Percentiles rank a stretch among this genome's conserved stretches.
Conservation (phyloP, 1,284 basidiomycete genomes). For the Naganishia cerealis region DNA sequence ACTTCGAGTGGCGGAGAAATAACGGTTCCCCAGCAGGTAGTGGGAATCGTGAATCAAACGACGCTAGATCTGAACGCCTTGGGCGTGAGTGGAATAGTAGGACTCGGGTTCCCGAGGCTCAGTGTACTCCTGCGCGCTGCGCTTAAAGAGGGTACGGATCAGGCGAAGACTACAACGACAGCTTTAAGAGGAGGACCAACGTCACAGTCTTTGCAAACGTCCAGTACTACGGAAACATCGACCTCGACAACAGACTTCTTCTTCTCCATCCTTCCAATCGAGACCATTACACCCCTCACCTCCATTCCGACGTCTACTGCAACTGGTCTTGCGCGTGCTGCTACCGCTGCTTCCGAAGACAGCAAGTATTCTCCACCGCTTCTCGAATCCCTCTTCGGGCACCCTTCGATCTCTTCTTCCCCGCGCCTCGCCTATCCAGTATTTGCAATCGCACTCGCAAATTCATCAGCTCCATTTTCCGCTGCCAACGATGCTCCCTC, state of each 20-base stretch:
- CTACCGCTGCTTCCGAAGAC: constrained; percentile 10
- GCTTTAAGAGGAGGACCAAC: not conserved
- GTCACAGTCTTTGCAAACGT: not conserved
- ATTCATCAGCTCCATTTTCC: constrained; percentile 36
- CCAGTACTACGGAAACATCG: not conserved
- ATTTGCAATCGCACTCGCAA: constrained; percentile 43
- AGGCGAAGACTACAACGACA: not conserved
- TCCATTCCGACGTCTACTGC: constrained; percentile 29
- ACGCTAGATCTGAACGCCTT: constrained; percentile 50
- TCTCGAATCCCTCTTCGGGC: constrained; percentile 42
- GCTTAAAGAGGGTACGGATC: constrained; percentile 3
- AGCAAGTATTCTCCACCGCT: constrained; percentile 43
- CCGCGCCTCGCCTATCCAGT: constrained; percentile 43
- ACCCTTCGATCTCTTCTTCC: constrained; percentile 13
- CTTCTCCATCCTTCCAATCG: constrained; percentile 29
- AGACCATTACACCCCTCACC: constrained; percentile 26
- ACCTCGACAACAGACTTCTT: constrained; percentile 20
- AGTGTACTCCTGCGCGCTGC: constrained; percentile 21
- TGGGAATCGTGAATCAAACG: constrained; percentile 49
- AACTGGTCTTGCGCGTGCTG: constrained; percentile 14
- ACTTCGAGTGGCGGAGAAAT: constrained; percentile 29
- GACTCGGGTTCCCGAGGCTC: constrained; percentile 53
- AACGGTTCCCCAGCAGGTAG: constrained; percentile 4
- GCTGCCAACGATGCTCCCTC: constrained; percentile 37
- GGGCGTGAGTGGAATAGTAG: constrained; percentile 52